A percentile compares a stretch with the other conserved stretches of the same genome.
phyloP scores from a whole-genome alignment of 345 rosid species.

The Rhodamnia argentea region DNA sequence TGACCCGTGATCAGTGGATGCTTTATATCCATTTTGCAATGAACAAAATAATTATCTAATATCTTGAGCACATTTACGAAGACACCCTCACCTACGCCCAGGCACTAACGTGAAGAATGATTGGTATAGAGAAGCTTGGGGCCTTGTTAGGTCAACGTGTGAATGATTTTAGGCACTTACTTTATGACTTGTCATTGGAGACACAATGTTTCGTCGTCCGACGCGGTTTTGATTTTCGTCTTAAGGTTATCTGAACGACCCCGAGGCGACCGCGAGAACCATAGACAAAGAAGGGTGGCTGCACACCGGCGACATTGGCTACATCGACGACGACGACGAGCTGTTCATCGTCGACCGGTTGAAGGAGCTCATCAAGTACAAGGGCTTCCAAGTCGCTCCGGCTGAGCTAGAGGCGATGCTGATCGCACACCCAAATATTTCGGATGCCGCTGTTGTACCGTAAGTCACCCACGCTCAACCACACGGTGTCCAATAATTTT shows the following conservation, averaged over 20 bases:
- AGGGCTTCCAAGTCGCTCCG: conserved; percentile 65
- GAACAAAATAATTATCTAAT: background rate
- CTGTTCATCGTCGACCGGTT: conserved; percentile 50
- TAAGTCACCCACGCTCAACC: conserved; percentile 6
- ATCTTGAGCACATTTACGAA: background rate
- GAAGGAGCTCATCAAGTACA: conserved; percentile 58
- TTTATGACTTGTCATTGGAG: background rate
- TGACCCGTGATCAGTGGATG: background rate
- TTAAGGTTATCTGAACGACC: conserved; percentile 50
- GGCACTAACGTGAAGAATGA: background rate
- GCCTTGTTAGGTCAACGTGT: background rate
- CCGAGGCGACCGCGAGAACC: conserved; percentile 33
- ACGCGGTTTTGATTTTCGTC: background rate
- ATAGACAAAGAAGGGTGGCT: conserved; percentile 57
- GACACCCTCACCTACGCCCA: background rate
- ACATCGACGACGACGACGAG: conserved; percentile 50
- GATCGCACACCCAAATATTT: conserved; percentile 32
- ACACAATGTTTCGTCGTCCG: background rate
- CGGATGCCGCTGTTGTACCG: conserved; percentile 66
- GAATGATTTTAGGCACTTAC: background rate
- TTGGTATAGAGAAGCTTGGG: background rate
- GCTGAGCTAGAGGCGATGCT: conserved; percentile 60
- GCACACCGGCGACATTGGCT: conserved; percentile 57
- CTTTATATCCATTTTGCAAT: background rate
- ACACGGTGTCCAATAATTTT: background rate